These are phyloP conservation scores for Sarocladiaceae sp. DNA, from an alignment of 2,329 filamentous ascomycete species.

Conservation along the genomic window DNA sequence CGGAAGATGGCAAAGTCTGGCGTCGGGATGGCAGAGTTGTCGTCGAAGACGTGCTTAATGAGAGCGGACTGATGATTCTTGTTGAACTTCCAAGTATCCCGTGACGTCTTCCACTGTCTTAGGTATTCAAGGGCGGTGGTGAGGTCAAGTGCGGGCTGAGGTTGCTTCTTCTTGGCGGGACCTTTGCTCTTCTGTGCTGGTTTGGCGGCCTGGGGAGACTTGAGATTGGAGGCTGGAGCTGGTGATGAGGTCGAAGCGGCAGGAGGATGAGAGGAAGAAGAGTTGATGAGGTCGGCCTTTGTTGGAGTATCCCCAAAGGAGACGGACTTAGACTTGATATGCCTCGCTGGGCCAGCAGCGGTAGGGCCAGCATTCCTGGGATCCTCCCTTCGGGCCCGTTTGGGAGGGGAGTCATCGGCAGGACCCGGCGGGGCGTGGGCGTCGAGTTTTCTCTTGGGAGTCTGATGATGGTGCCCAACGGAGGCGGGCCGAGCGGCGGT, in stretches of 20 bases:
- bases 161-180: conserved; percentile 31
- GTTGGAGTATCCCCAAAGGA: conserved; percentile 39
- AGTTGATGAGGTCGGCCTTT: conserved; percentile 20
- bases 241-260: conserved; percentile 17
- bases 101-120: conserved; percentile 63
- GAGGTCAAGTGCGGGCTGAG: conserved; percentile 36
- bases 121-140: conserved; percentile 71
- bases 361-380: conserved; percentile 19
- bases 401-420: conserved; percentile 22
- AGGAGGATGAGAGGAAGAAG: conserved; percentile 10
- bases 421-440: conserved; percentile 26
- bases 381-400: conserved; percentile 28
- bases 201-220: conserved; percentile 22
- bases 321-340: conserved; percentile 37
- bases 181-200: conserved; percentile 29
- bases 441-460: conserved; percentile 32
- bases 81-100: conserved; percentile 85
- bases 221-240: conserved; percentile 18
- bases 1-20: conserved; percentile 64
- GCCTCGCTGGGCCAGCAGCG: conserved; percentile 25
- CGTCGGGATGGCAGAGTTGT: conserved; percentile 60
- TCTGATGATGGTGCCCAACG: conserved; percentile 30
- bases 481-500: conserved; percentile 18
- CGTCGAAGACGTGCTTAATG: conserved; percentile 74
- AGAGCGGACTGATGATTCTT: conserved; percentile 85